Evolutionary conservation across 2,329 filamentous ascomycete species (phyloP).

Genomic region (Aspergillus luchuensis): DNA sequence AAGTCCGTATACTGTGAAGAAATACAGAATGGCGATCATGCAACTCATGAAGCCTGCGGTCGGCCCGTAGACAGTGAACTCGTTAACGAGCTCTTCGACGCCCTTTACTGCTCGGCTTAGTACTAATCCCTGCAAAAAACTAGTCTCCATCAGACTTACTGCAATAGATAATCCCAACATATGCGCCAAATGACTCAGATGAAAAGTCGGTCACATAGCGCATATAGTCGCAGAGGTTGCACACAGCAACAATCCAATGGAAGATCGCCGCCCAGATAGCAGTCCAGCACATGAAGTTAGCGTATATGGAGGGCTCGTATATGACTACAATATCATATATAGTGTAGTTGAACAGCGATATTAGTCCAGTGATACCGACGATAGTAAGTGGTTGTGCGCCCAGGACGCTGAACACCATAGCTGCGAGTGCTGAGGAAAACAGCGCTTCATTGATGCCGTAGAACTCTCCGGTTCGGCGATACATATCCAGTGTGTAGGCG

Average conservation of each 20-base stretch:
- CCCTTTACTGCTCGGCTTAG: constrained; percentile 51
- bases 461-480: constrained; percentile 56
- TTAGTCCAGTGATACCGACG: constrained; percentile 59
- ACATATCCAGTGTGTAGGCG: constrained; percentile 62
- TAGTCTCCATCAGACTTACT: constrained; percentile 32
- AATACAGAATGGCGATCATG: constrained; percentile 56
- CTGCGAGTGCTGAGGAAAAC: constrained; percentile 58
- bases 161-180: constrained; percentile 60
- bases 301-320: constrained; percentile 55
- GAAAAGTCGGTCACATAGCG: constrained; percentile 61
- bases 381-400: constrained; percentile 59
- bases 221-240: constrained; percentile 60
- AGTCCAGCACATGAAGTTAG: constrained; percentile 59
- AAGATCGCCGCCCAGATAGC: constrained; percentile 61
- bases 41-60: constrained; percentile 53
- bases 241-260: constrained; percentile 58
- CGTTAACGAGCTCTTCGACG: constrained; percentile 57
- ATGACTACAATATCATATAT: constrained; percentile 59
- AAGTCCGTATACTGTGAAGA: constrained; percentile 52
- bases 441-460: constrained; percentile 61
- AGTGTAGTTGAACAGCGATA: constrained; percentile 61
- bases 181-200: constrained; percentile 56
- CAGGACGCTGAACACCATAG: constrained; percentile 57
- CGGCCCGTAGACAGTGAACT: constrained; percentile 47
- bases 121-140: not conserved